Percentiles rank a stretch among this genome's conserved stretches.
Evolutionary conservation across 2,329 filamentous ascomycete genomes (phyloP).

Genomic region (Chalaropsis ovoidea): DNA sequence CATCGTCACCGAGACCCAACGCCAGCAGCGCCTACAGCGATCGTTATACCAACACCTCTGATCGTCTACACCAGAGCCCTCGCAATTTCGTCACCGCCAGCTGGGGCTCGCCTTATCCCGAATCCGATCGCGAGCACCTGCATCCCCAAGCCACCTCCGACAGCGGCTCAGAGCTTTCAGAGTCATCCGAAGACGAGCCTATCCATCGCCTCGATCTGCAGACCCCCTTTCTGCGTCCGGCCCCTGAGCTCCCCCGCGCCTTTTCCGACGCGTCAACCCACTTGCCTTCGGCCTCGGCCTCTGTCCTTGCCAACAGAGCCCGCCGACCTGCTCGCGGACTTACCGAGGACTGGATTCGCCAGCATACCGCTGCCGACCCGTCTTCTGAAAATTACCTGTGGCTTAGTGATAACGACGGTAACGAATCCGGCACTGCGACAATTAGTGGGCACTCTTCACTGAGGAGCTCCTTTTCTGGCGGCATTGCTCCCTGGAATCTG

Average conservation of each 20-base stretch:
- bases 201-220: conserved; percentile 52
- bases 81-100: conserved; percentile 57
- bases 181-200: conserved; percentile 47
- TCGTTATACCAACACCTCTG: background rate
- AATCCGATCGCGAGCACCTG: conserved; percentile 45
- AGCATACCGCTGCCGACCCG: conserved; percentile 63
- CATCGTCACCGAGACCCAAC: conserved; percentile 18
- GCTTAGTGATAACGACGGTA: conserved; percentile 58
- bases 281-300: conserved; percentile 37
- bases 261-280: conserved; percentile 25
- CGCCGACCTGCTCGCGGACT: conserved; percentile 52
- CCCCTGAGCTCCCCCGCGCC: conserved; percentile 36
- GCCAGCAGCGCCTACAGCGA: background rate
- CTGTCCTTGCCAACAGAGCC: conserved; percentile 54
- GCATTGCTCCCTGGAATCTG: conserved; percentile 41
- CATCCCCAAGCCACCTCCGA: conserved; percentile 39
- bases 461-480: conserved; percentile 53
- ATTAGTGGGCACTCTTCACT: conserved; percentile 66
- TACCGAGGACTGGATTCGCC: conserved; percentile 77
- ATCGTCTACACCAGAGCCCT: conserved; percentile 10
- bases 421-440: conserved; percentile 36
- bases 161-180: conserved; percentile 37
- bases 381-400: conserved; percentile 66
- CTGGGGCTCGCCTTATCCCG: conserved; percentile 85
- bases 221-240: conserved; percentile 52